Evolutionary conservation across 306 rosid genomes (phyloP), one percentile per base, ranked within the genome.

Genomic region (Castanea sativa): DNA sequence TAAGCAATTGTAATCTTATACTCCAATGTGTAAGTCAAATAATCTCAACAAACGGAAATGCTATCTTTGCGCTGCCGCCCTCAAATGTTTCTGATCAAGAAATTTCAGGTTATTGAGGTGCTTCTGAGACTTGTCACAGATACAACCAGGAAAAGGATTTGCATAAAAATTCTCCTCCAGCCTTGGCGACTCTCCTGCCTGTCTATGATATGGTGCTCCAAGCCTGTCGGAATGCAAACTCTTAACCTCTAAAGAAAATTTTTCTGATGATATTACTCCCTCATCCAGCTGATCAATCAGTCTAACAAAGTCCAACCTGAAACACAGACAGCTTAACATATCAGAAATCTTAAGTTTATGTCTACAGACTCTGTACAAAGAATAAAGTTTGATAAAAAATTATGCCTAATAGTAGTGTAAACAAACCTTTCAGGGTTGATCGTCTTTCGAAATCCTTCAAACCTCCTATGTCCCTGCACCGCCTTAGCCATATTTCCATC

Each of bases 401-500:
- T 21, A 69, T 63, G 55, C 76, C 49, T 29, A 65, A 33, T 69
- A 41, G 19, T 19, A 18, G 38, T 19, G 21, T 13, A 27, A 73
- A 78, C 85, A 18, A 73, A 95, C 99, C 98, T 93, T 89, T 93
- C 97, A 9, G 99, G 99, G 74, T 87, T 96, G 73, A 96, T 91
- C 33, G 97, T 91, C 86, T 96, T 96, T 38, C 87, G 82, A 79
- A 93, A 96, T 56, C 99, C 99, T 81, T 91, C 96, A 80, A 91
- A 93, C 83, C 87, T 88, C 83, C 99, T 82, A 76, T 96, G 99
- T 19, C 99, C 99, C 71, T 96, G 99, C 71, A 96, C 98, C 11
- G 98, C 96, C 87, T 93, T 96, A 9, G 99, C 99, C 99, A 96
- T 96, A 82, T 96, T 96, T 78, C 99, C 99, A 72, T 96, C 98